phyloP scores from a whole-genome alignment of 306 rosid species.

The Pyrus pyrifolia region DNA sequence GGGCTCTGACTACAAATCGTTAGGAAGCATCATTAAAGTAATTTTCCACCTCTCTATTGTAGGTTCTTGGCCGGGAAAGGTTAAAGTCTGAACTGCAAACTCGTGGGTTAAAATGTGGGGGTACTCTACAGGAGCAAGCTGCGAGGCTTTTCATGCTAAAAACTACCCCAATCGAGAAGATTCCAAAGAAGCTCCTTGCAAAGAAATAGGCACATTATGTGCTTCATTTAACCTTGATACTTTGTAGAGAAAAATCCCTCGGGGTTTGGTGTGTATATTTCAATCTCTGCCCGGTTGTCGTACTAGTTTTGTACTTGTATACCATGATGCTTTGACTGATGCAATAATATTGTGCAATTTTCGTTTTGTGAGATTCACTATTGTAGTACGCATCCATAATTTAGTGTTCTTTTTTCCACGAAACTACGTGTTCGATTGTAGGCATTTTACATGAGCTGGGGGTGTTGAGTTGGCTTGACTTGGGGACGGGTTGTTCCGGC shows the following conservation, averaged over 20 bases:
- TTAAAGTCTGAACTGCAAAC: slow-evolving; percentile 75
- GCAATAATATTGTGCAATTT: not conserved
- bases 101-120: slow-evolving; percentile 84
- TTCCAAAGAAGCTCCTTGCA: slow-evolving; percentile 82
- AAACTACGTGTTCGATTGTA: not conserved
- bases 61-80: slow-evolving; percentile 82
- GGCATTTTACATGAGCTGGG: slow-evolving; percentile 12
- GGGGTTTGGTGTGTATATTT: not conserved
- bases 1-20: not conserved
- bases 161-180: slow-evolving; percentile 59
- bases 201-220: slow-evolving; percentile 42
- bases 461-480: slow-evolving; percentile 22
- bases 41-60: not conserved
- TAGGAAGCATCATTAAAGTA: not conserved
- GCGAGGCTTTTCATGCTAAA: slow-evolving; percentile 86
- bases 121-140: slow-evolving; percentile 83
- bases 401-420: not conserved
- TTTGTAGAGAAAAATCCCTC: not conserved
- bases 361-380: not conserved
- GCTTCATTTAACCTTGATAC: not conserved
- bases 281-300: not conserved
- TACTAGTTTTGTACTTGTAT: not conserved
- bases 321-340: not conserved
- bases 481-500: slow-evolving; percentile 54
- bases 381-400: not conserved